phyloP scores from a whole-genome alignment of 2,329 filamentous ascomycete species.

The Colletotrichum sp. region DNA sequence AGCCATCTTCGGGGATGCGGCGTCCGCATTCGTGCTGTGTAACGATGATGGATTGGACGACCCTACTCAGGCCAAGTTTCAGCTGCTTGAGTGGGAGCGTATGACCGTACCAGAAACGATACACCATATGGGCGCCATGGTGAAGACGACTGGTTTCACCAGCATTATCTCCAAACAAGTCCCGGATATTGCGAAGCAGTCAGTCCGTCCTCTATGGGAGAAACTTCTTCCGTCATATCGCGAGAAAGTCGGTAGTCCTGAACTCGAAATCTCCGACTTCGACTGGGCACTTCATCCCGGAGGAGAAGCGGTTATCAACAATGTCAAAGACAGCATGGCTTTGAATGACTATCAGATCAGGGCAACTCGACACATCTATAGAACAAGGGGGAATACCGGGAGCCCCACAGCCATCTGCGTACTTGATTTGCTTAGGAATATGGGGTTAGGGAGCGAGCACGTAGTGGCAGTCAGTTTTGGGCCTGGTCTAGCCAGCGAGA shows the following conservation, averaged over 20 bases:
- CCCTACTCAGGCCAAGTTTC: background rate
- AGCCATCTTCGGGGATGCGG: constrained; percentile 27
- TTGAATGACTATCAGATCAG: background rate
- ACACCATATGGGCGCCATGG: constrained; percentile 5
- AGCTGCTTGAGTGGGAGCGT: constrained; percentile 4
- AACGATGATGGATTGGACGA: constrained; percentile 20
- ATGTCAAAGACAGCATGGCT: background rate
- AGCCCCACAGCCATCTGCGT: constrained; percentile 5
- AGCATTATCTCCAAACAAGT: constrained; percentile 6
- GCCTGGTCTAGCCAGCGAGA: constrained; percentile 5
- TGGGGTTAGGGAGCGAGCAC: background rate
- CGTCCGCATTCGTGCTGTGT: constrained; percentile 25
- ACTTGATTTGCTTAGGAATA: background rate
- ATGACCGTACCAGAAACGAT: background rate
- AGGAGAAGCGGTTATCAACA: background rate
- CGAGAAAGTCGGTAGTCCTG: background rate
- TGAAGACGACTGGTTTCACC: constrained; percentile 1
- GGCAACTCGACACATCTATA: background rate
- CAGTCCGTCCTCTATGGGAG: background rate
- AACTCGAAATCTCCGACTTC: background rate
- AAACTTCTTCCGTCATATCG: background rate
- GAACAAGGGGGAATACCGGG: background rate
- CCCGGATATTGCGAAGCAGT: background rate
- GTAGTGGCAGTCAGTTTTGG: constrained; percentile 2
- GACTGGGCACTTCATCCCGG: constrained; percentile 1